Conservation (phyloP, 495 filamentous ascomycete genomes). For the Pseudomonodictys pantanalensis region DNA sequence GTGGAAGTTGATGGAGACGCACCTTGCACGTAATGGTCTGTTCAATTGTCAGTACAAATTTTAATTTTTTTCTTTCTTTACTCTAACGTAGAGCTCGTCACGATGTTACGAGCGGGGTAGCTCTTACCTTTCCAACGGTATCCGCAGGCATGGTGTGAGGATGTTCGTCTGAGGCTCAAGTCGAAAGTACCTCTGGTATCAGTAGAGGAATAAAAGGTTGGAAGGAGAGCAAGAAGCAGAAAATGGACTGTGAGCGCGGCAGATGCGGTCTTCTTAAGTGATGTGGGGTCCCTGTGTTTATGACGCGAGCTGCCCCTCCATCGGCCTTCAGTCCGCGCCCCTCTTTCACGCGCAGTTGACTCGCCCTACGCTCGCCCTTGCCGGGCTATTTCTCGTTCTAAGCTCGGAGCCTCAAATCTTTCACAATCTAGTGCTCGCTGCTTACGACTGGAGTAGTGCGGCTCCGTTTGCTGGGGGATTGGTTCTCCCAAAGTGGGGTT, state of each 20-base stretch:
- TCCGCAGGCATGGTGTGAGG: constrained; percentile 30
- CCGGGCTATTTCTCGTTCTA: background rate
- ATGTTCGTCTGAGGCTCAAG: background rate
- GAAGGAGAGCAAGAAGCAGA: background rate
- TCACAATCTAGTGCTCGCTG: background rate
- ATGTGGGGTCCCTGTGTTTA: constrained; percentile 17
- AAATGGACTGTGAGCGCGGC: background rate
- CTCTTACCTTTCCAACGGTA: constrained; percentile 58
- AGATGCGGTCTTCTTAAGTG: constrained; percentile 1
- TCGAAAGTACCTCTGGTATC: too few relatives aligned
- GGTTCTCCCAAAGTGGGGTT: background rate
- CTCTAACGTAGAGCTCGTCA: too few relatives aligned
- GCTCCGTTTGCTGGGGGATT: background rate
- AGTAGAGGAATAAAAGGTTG: background rate
- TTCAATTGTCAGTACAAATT: constrained; percentile 14
- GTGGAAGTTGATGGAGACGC: constrained; percentile 26
- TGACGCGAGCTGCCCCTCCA: constrained; percentile 1
- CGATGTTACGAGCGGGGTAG: background rate
- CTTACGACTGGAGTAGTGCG: background rate
- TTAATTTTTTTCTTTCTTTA: too few relatives aligned
- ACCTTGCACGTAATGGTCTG: constrained; percentile 79
- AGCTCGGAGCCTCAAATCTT: background rate
- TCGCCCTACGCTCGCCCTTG: constrained; percentile 7
- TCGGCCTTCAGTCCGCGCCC: constrained; percentile 5
- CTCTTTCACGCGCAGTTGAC: too few relatives aligned